Percentiles rank a stretch among this genome's conserved stretches.
These are phyloP conservation scores for Glonium stellatum DNA, from an alignment of 495 filamentous ascomycete genomes.

Conservation along the genomic window DNA sequence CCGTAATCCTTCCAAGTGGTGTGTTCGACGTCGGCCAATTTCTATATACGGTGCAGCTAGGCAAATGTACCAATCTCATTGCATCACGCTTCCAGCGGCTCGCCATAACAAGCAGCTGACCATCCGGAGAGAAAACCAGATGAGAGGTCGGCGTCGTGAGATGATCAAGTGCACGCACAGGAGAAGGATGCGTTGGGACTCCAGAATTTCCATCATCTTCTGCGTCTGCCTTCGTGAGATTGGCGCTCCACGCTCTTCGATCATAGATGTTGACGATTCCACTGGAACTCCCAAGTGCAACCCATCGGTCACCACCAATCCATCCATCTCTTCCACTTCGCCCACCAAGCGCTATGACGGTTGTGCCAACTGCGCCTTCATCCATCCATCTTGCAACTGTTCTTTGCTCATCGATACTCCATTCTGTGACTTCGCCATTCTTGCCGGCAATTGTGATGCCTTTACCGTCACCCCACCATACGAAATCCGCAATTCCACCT, in stretches of 20 bases:
- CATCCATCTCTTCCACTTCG: constrained; percentile 44
- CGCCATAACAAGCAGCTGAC: constrained; percentile 78
- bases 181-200: constrained; percentile 60
- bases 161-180: constrained; percentile 67
- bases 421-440: constrained; percentile 91
- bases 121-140: constrained; percentile 75
- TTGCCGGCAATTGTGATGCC: constrained; percentile 71
- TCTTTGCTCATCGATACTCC: constrained; percentile 55
- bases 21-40: constrained; percentile 95
- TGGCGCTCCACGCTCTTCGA: constrained; percentile 53
- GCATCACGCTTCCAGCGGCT: constrained; percentile 84
- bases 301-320: constrained; percentile 79
- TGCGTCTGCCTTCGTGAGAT: constrained; percentile 8
- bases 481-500: constrained; percentile 79
- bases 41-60: constrained; percentile 83
- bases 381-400: constrained; percentile 81
- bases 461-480: constrained; percentile 81
- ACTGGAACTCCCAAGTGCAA: constrained; percentile 74
- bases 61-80: constrained; percentile 80
- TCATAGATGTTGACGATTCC: constrained; percentile 94
- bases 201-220: constrained; percentile 38
- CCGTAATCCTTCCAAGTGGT: constrained; percentile 76
- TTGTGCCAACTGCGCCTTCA: constrained; percentile 81
- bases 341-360: constrained; percentile 71
- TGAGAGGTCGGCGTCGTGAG: constrained; percentile 75